Evolutionary conservation across 306 rosid genomes (phyloP).

Genomic region (Rubus idaeus): DNA sequence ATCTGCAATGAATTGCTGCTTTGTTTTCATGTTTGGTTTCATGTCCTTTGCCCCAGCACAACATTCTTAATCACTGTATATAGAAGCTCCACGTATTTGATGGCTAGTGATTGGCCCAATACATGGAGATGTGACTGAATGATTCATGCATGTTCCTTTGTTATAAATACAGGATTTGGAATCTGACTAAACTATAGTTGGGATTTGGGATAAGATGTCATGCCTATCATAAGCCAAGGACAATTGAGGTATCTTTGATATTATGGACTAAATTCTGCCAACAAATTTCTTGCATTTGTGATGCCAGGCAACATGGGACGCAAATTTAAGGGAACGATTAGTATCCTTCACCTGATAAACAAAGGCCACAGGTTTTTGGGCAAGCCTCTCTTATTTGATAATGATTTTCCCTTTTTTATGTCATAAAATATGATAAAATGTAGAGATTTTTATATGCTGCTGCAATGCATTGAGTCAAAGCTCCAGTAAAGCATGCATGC

Average conservation of each 20-base stretch:
- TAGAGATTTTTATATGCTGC: neutral
- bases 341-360: slow-evolving; percentile 12
- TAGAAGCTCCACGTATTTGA: neutral
- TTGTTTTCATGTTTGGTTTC: too few species aligned
- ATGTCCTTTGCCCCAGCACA: too few species aligned
- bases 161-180: neutral
- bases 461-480: neutral
- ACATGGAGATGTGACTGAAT: neutral
- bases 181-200: neutral
- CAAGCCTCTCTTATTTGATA: neutral
- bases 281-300: slow-evolving; percentile 12
- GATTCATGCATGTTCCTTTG: neutral
- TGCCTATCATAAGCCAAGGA: neutral
- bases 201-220: neutral
- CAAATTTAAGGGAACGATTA: slow-evolving; percentile 8
- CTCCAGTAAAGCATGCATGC: neutral
- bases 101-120: neutral
- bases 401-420: neutral
- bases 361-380: slow-evolving; percentile 21
- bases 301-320: slow-evolving; percentile 23
- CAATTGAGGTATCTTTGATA: neutral
- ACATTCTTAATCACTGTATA: too few species aligned
- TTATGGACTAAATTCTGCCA: neutral
- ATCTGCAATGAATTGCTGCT: neutral
- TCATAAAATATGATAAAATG: neutral